Base-by-base conservation (phyloP, 1,139 yeast genomes). In the Suhomyces atakaporum region DNA sequence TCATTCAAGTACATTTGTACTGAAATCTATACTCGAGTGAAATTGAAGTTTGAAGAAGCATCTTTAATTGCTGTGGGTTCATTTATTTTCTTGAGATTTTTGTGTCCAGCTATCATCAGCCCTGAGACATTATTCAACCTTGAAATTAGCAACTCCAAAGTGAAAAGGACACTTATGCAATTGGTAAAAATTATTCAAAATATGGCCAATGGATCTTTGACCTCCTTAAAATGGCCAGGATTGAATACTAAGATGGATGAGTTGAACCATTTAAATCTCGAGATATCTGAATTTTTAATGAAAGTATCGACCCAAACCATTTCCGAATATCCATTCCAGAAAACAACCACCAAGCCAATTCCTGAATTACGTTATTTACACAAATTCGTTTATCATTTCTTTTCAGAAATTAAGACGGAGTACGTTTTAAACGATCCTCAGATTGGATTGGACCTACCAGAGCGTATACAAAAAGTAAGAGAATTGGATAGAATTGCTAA, bases 71-170 rank as follows among this genome's bases (percentile, higher is more conserved):
- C 96, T 1, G 87, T 89, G 24, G 96, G 97, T 0, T 89, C 96
- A 0, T 90, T 87, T 54, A 68, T 90, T 35, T 90, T 92, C 54
- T 68, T 92, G 47, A 71, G 97, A 43, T 84, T 86, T 49, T 75
- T 88, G 44, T 89, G 95, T 54, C 97, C 98, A 7, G 95, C 95
- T 0, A 81, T 92, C 43, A 90, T 90, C 10, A 83, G 92, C 29
- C 97, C 97, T 0, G 95, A 87, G 46, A 74, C 88, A 3, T 68
- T 62, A 40, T 65, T 71, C 39, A 63, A 60, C 33, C 78, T 84
- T 37, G 68, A 68, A 16, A 67, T 77, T 22, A 60, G 69, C 5
- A 69, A 49, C 49, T 63, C 61, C 5, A 73, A 68, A 22, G 79
- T 82, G 8, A 83, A 89, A 47, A 72, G 96, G 45, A 77, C 89